Base-by-base conservation (phyloP, 768 basidiomycete species). In the Tricholoma sp. region DNA sequence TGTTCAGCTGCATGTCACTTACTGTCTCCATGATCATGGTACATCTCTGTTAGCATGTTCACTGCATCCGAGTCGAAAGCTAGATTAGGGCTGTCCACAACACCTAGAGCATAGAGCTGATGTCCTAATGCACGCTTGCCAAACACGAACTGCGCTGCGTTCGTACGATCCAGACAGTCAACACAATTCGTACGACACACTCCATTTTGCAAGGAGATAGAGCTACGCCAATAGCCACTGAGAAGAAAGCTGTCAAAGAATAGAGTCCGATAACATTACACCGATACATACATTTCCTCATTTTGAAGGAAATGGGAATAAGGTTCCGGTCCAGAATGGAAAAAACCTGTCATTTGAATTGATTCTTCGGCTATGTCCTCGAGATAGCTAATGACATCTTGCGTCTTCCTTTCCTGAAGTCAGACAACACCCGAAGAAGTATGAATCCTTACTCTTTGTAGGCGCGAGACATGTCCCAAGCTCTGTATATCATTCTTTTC, bases 41-140 rank as follows among this genome's bases (percentile, higher is more conserved):
- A 98, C 94, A 99, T 98, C 73, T 97, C 94, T 3, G 94, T 98
- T 62, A 99, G 66, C 84, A 98, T 94, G 68, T 95, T 94, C 39
- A 95, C 90, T 1, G 93, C 94, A 68, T 96, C 95, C 9, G 90
- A 93, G 64, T 96, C 94, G 65, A 96, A 96, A 0, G 86, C 82
- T 36, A 99, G 75, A 64, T 93, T 85, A 0, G 96, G 94, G 56
- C 76, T 85, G 17, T 88, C 84, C 7, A 97, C 85, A 13, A 98
- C 80, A 0, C 97, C 97, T 3, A 99, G 83, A 0, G 94, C 95
- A 68, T 96, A 92, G 7, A 99, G 78, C 67, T 99, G 97, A 69
- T 98, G 94, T 0, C 94, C 95, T 15, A 99, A 75, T 0, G 91
- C 97, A 18, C 91, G 86, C 69, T 97, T 96, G 2, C 94, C 97